Conservation (phyloP, 2,329 filamentous ascomycete species). For the Furcasterigmium furcatum region DNA sequence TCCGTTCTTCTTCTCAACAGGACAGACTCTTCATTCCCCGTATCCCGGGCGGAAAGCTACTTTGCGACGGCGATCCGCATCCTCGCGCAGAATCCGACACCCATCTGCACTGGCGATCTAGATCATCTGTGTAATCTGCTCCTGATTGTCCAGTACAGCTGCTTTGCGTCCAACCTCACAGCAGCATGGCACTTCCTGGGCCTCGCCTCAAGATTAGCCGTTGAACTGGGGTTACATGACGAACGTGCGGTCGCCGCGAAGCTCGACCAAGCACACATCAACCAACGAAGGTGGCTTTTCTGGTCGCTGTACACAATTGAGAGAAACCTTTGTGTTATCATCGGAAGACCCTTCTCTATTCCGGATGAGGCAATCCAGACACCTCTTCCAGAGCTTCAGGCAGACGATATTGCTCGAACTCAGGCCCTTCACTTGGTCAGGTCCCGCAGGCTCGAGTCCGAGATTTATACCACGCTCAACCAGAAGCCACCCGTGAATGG, state of each 20-base stretch:
- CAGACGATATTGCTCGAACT: neutral
- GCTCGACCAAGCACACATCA: neutral
- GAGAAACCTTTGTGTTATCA: constrained; percentile 12
- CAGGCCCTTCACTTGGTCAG: constrained; percentile 16
- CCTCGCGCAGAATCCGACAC: constrained; percentile 4
- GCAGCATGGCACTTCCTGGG: constrained; percentile 13
- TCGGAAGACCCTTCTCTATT: constrained; percentile 10
- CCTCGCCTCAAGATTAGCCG: constrained; percentile 4
- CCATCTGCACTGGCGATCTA: constrained; percentile 9
- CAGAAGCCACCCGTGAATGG: constrained; percentile 11
- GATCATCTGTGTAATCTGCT: constrained; percentile 9
- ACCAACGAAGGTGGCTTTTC: constrained; percentile 9
- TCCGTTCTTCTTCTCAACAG: constrained; percentile 10
- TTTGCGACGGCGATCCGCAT: constrained; percentile 7
- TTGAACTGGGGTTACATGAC: constrained; percentile 10
- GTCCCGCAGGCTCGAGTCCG: constrained; percentile 17
- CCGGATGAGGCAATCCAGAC: constrained; percentile 12
- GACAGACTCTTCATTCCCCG: constrained; percentile 8
- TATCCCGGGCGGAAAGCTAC: constrained; percentile 7
- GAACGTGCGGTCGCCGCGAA: neutral
- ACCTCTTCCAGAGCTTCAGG: constrained; percentile 4
- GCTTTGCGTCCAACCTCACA: constrained; percentile 8
- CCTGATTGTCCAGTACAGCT: constrained; percentile 10
- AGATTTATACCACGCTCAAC: constrained; percentile 16
- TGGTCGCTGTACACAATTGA: constrained; percentile 12